A percentile compares a stretch with the other conserved stretches of the same genome.
Evolutionary conservation across 1,284 basidiomycete species (phyloP).

Genomic region (Pseudozyma flocculosa): DNA sequence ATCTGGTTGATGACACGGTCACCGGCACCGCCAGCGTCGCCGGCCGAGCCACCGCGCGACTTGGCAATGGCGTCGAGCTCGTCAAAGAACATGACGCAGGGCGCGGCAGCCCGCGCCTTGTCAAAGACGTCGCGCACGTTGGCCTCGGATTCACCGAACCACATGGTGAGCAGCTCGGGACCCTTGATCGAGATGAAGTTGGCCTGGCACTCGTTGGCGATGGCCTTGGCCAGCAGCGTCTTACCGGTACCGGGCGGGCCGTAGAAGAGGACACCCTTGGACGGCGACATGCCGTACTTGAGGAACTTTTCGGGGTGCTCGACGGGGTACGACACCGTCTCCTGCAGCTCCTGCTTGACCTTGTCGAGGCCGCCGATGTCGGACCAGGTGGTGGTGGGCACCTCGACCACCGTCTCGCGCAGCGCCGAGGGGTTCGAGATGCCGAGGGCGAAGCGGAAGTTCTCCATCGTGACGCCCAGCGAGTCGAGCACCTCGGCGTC

Average conservation of each 20-base stretch:
- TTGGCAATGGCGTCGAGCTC: conserved; percentile 99
- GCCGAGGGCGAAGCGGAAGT: conserved; percentile 94
- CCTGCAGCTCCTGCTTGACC: conserved; percentile 98
- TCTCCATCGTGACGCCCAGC: conserved; percentile 94
- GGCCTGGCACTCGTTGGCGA: conserved; percentile 98
- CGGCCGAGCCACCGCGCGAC: conserved; percentile 76
- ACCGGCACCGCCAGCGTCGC: conserved; percentile 90
- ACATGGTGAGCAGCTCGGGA: conserved; percentile 93
- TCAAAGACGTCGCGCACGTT: conserved; percentile 99
- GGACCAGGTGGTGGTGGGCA: conserved; percentile 94
- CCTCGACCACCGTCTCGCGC: conserved; percentile 93
- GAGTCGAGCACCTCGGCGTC: conserved; percentile 95
- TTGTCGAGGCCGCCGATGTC: conserved; percentile 99
- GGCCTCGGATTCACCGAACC: conserved; percentile 99
- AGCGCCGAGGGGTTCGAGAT: conserved; percentile 94
- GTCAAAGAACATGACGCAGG: conserved; percentile 99
- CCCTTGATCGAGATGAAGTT: conserved; percentile 97
- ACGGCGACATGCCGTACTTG: conserved; percentile 99
- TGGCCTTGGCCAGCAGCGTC: conserved; percentile 91
- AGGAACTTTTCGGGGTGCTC: conserved; percentile 99
- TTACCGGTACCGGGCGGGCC: conserved; percentile 97
- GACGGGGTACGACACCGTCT: conserved; percentile 98
- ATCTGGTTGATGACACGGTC: conserved; percentile 98
- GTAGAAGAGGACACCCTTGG: conserved; percentile 97
- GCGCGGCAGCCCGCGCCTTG: conserved; percentile 97